phyloP scores from a whole-genome alignment of 2,329 filamentous ascomycete genomes.

The Leptographium flavum region DNA sequence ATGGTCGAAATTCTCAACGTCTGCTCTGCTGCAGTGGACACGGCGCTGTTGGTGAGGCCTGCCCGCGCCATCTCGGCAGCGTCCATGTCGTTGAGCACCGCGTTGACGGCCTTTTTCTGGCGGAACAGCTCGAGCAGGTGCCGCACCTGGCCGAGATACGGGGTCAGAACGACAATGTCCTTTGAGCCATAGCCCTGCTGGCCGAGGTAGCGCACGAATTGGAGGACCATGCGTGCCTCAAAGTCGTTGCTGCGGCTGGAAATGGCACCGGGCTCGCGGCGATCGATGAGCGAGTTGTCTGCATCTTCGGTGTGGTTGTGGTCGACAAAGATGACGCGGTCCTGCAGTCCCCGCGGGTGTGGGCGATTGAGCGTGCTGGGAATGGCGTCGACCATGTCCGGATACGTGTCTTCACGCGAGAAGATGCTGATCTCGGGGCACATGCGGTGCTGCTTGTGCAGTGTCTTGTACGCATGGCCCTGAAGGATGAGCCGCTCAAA shows the following conservation, averaged over 20 bases:
- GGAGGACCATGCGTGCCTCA: slow-evolving; percentile 53
- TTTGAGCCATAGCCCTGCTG: slow-evolving; percentile 57
- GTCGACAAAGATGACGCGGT: slow-evolving; percentile 51
- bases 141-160: slow-evolving; percentile 55
- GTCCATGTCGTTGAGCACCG: slow-evolving; percentile 55
- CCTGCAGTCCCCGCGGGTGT: slow-evolving; percentile 38
- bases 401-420: slow-evolving; percentile 45
- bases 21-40: slow-evolving; percentile 26
- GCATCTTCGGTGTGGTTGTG: slow-evolving; percentile 41
- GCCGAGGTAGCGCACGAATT: slow-evolving; percentile 49
- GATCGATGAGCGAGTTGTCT: slow-evolving; percentile 27
- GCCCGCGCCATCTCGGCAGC: slow-evolving; percentile 27
- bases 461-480: slow-evolving; percentile 36
- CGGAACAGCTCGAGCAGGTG: slow-evolving; percentile 38
- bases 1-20: slow-evolving; percentile 53
- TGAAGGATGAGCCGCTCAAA: slow-evolving; percentile 52
- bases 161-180: slow-evolving; percentile 54
- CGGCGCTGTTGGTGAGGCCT: slow-evolving; percentile 42
- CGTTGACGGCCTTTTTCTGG: slow-evolving; percentile 33
- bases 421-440: slow-evolving; percentile 43
- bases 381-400: slow-evolving; percentile 39
- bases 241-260: slow-evolving; percentile 39
- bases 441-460: slow-evolving; percentile 54
- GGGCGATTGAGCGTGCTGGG: slow-evolving; percentile 30
- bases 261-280: slow-evolving; percentile 23